Percentiles rank a stretch among this genome's conserved stretches.
These are phyloP conservation scores for Aspergillus asperescens DNA, from an alignment of 495 filamentous ascomycete genomes.

Conservation along the genomic window DNA sequence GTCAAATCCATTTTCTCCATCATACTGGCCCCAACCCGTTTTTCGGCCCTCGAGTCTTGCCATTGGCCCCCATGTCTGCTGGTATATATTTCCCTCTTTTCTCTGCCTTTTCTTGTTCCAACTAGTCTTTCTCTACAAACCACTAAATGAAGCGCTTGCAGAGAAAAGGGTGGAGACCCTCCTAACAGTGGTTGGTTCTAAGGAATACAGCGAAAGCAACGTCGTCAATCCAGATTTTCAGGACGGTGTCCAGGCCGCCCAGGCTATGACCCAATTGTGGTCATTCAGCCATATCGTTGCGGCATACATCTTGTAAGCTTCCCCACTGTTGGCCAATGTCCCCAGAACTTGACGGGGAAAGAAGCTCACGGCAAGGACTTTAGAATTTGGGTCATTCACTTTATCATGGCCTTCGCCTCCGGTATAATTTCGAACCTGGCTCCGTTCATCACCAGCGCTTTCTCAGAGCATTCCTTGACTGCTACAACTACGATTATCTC, in stretches of 20 bases:
- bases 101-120: background rate
- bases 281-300: constrained; percentile 12
- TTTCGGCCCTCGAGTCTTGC: background rate
- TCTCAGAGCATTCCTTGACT: constrained; percentile 28
- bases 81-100: background rate
- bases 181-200: background rate
- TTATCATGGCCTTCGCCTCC: constrained; percentile 11
- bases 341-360: background rate
- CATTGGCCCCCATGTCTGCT: background rate
- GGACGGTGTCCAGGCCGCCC: constrained; percentile 18
- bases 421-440: constrained; percentile 12
- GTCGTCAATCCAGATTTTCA: constrained; percentile 14
- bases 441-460: constrained; percentile 27
- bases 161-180: background rate
- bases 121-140: background rate
- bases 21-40: background rate
- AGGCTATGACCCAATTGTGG: constrained; percentile 19
- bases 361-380: background rate
- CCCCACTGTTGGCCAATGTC: background rate
- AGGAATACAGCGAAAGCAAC: constrained; percentile 6
- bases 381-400: constrained; percentile 19
- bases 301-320: constrained; percentile 17
- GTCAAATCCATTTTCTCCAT: background rate
- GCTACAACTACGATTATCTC: constrained; percentile 30
- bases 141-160: background rate